phyloP scores from a whole-genome alignment of 2,329 filamentous ascomycete genomes.

The Pseudogymnoascus sp. region DNA sequence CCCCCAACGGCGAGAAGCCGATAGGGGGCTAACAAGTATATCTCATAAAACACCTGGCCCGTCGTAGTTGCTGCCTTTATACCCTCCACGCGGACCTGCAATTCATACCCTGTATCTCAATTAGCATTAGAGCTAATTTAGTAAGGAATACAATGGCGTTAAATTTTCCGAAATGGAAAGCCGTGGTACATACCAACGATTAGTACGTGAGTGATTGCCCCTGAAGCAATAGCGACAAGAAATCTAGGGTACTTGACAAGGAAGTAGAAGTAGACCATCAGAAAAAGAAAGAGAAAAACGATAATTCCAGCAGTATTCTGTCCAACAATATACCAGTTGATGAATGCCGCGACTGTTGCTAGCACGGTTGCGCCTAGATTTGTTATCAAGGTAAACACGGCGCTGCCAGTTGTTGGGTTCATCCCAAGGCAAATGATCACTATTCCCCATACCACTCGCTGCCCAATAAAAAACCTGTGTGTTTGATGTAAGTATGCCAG shows the following conservation, averaged over 20 bases:
- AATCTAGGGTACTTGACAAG: conserved; percentile 56
- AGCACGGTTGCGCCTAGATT: conserved; percentile 53
- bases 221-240: conserved; percentile 46
- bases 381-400: conserved; percentile 59
- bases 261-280: conserved; percentile 40
- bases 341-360: conserved; percentile 51
- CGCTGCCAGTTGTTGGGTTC: conserved; percentile 49
- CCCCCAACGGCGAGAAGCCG: conserved; percentile 56
- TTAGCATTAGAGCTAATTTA: neutral
- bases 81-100: conserved; percentile 37
- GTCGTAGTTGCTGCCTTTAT: conserved; percentile 40
- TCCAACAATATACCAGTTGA: conserved; percentile 65
- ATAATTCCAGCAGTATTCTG: conserved; percentile 52
- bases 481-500: conserved; percentile 55
- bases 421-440: conserved; percentile 42
- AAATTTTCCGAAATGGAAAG: neutral
- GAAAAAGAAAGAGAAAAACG: conserved; percentile 45
- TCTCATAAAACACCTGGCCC: conserved; percentile 59
- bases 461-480: conserved; percentile 55
- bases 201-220: conserved; percentile 51
- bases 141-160: neutral
- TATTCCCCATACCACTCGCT: conserved; percentile 65
- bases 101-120: conserved; percentile 12
- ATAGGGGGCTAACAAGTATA: conserved; percentile 60
- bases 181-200: conserved; percentile 15